These are phyloP conservation scores for Heterobasidion irregulare DNA, from an alignment of 1,284 basidiomycete genomes.

Conservation along the genomic window DNA sequence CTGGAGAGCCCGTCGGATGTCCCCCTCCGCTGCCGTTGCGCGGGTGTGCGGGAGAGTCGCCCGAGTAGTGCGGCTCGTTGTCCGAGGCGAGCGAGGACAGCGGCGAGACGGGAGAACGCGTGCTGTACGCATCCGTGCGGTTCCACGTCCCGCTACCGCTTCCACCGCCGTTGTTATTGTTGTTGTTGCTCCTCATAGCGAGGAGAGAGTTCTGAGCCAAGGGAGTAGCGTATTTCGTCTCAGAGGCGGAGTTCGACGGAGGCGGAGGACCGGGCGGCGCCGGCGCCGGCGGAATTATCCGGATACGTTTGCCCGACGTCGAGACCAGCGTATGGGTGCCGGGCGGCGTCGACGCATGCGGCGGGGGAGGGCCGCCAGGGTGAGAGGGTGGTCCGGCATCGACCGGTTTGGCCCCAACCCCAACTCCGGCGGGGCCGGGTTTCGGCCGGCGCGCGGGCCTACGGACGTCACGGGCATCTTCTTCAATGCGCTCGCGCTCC, in stretches of 20 bases:
- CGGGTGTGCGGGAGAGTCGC: slow-evolving; percentile 2
- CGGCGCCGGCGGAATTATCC: slow-evolving; percentile 24
- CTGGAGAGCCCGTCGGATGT: slow-evolving; percentile 5
- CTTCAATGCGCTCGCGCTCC: slow-evolving; percentile 24
- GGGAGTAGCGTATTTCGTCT: slow-evolving; percentile 5
- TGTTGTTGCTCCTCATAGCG: background rate
- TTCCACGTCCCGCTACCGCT: too few relatives aligned
- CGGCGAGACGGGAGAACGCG: slow-evolving; percentile 9
- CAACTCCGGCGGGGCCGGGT: background rate
- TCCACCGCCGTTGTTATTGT: too few relatives aligned
- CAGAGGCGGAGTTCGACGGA: slow-evolving; percentile 1
- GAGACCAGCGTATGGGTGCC: slow-evolving; percentile 22
- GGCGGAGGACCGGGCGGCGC: slow-evolving; percentile 10
- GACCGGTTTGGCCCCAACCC: slow-evolving; percentile 24
- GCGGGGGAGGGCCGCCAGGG: slow-evolving; percentile 11
- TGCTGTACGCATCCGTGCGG: too few relatives aligned
- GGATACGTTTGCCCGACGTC: slow-evolving; percentile 29
- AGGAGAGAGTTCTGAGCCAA: background rate
- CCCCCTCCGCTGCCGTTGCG: slow-evolving; percentile 9
- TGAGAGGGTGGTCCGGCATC: slow-evolving; percentile 15
- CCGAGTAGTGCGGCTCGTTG: slow-evolving; percentile 7
- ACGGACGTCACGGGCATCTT: slow-evolving; percentile 27
- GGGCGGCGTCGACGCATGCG: slow-evolving; percentile 11
- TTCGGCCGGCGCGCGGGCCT: background rate
- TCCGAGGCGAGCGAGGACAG: slow-evolving; percentile 12